These are phyloP conservation scores for Trichophyton verrucosum DNA, from an alignment of 2,329 filamentous ascomycete species.

Conservation along the genomic window DNA sequence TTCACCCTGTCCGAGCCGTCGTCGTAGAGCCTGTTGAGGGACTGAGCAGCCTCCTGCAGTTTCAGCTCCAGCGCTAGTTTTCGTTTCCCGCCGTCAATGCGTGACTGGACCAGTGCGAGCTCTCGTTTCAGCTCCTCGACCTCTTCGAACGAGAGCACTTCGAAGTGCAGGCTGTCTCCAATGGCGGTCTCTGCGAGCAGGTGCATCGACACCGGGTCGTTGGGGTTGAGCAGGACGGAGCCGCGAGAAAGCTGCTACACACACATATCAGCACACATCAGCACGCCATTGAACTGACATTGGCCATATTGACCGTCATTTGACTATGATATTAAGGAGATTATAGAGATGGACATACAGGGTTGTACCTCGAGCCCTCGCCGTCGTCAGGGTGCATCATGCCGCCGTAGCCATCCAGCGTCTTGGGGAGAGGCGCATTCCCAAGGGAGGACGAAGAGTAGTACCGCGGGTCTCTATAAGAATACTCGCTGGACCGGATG, in stretches of 20 bases:
- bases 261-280: neutral
- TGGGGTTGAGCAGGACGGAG: slow-evolving; percentile 31
- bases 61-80: slow-evolving; percentile 86
- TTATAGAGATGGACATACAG: slow-evolving; percentile 34
- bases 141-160: slow-evolving; percentile 81
- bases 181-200: slow-evolving; percentile 88
- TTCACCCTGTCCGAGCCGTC: slow-evolving; percentile 39
- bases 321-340: neutral
- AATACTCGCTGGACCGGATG: slow-evolving; percentile 29
- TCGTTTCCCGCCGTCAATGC: slow-evolving; percentile 68
- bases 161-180: slow-evolving; percentile 71
- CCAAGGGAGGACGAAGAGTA: slow-evolving; percentile 26
- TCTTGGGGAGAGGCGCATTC: slow-evolving; percentile 26
- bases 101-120: slow-evolving; percentile 55
- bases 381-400: slow-evolving; percentile 43
- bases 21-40: slow-evolving; percentile 68
- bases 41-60: slow-evolving; percentile 82
- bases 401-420: slow-evolving; percentile 49
- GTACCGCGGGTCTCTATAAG: slow-evolving; percentile 31
- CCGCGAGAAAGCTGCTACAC: slow-evolving; percentile 38
- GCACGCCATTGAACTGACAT: neutral
- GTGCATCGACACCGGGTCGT: slow-evolving; percentile 66
- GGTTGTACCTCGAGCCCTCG: slow-evolving; percentile 45
- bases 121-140: slow-evolving; percentile 87
- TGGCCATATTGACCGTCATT: neutral